phyloP scores from a whole-genome alignment of 768 basidiomycete species.

The Suillus plorans region DNA sequence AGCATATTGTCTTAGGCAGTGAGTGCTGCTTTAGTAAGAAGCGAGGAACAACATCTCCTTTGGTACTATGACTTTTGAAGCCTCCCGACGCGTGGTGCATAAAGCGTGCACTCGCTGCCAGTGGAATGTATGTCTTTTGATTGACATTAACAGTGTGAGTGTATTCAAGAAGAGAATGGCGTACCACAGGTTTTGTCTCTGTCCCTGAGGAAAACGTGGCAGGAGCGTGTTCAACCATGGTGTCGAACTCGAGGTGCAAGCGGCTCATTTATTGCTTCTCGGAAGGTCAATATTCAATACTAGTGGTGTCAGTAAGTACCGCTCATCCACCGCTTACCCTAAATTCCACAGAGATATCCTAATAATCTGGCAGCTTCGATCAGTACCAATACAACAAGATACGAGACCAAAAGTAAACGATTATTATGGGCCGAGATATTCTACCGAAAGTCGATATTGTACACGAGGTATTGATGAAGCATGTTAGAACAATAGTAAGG shows the following conservation, averaged over 20 bases:
- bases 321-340: neutral
- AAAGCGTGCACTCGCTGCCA: neutral
- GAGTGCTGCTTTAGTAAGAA: neutral
- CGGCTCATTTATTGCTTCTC: neutral
- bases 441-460: neutral
- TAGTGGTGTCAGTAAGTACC: neutral
- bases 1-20: neutral
- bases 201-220: neutral
- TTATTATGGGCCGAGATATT: neutral
- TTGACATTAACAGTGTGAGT: neutral
- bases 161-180: neutral
- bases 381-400: neutral
- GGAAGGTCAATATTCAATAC: neutral
- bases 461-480: constrained; percentile 1
- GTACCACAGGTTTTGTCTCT: neutral
- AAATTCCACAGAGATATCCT: neutral
- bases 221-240: neutral
- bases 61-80: neutral
- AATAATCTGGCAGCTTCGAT: neutral
- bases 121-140: neutral
- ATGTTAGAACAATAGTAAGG: neutral
- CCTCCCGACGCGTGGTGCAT: neutral
- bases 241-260: neutral
- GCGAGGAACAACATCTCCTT: neutral
- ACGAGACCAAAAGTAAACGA: neutral